Conservation (phyloP, 306 rosid species). For the Morella rubra region DNA sequence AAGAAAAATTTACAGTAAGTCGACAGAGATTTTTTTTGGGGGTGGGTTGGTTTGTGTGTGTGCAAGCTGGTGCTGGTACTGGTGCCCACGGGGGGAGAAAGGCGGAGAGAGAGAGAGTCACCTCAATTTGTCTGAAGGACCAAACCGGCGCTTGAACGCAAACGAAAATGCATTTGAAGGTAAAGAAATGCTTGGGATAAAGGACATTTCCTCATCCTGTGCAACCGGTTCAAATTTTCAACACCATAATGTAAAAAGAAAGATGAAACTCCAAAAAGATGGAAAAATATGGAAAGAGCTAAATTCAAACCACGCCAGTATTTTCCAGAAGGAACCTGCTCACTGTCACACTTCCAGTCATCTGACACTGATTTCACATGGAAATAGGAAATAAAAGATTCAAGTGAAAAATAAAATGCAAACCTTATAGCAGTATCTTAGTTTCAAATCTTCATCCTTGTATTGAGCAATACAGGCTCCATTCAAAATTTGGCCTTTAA, state of each 20-base stretch:
- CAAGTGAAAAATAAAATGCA: neutral
- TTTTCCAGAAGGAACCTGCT: constrained; percentile 5
- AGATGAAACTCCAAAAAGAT: neutral
- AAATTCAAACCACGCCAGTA: constrained; percentile 3
- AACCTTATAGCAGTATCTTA: constrained; percentile 80
- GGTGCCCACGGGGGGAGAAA: neutral
- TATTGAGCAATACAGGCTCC: constrained; percentile 74
- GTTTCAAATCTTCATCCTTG: constrained; percentile 62
- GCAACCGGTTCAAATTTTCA: constrained; percentile 36
- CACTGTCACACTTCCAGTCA: neutral
- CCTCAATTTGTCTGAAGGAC: constrained; percentile 88
- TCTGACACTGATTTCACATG: neutral
- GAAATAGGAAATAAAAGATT: neutral
- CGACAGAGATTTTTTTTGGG: neutral
- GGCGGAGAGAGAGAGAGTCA: constrained; percentile 22
- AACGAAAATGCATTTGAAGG: constrained; percentile 83
- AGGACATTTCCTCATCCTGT: constrained; percentile 80
- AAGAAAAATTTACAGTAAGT: neutral
- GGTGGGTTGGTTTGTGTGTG: too few species aligned
- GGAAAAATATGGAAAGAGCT: neutral
- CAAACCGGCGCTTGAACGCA: constrained; percentile 82
- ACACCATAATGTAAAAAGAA: neutral
- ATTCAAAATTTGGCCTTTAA: constrained; percentile 51
- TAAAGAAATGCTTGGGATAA: constrained; percentile 67
- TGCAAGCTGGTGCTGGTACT: too few species aligned